Percentiles rank a stretch among this genome's conserved stretches.
These are phyloP conservation scores for Xylaria sp. DNA, from an alignment of 2,329 filamentous ascomycete genomes.

Conservation along the genomic window DNA sequence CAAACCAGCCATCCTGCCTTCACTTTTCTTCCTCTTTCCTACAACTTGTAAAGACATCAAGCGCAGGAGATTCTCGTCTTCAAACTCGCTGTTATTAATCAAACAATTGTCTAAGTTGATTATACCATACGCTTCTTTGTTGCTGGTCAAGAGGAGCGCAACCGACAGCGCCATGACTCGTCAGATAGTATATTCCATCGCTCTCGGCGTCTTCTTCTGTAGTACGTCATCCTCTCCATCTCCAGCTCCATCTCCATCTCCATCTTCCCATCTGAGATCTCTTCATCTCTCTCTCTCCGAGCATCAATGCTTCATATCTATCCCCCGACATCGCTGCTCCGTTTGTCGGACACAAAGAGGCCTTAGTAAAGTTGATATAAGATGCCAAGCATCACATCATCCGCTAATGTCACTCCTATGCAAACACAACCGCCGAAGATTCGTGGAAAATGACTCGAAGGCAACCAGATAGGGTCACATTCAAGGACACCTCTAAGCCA, in stretches of 20 bases:
- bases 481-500: not conserved
- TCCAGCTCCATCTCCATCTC: not conserved
- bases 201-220: conserved; percentile 38
- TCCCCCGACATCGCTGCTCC: not conserved
- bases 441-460: not conserved
- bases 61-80: not conserved
- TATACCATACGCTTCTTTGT: not conserved
- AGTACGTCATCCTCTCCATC: conserved; percentile 34
- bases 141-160: conserved; percentile 10
- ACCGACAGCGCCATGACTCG: conserved; percentile 36
- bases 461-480: not conserved
- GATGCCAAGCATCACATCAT: not conserved
- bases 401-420: not conserved
- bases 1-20: not conserved
- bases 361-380: not conserved
- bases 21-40: not conserved
- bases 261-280: not conserved
- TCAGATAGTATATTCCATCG: conserved; percentile 37
- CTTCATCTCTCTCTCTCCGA: not conserved
- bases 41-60: not conserved
- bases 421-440: not conserved
- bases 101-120: not conserved
- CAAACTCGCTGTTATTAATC: not conserved
- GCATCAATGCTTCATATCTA: not conserved
- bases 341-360: not conserved